phyloP scores from a whole-genome alignment of 139 green algal genomes.

The Pleodorina starrii region DNA sequence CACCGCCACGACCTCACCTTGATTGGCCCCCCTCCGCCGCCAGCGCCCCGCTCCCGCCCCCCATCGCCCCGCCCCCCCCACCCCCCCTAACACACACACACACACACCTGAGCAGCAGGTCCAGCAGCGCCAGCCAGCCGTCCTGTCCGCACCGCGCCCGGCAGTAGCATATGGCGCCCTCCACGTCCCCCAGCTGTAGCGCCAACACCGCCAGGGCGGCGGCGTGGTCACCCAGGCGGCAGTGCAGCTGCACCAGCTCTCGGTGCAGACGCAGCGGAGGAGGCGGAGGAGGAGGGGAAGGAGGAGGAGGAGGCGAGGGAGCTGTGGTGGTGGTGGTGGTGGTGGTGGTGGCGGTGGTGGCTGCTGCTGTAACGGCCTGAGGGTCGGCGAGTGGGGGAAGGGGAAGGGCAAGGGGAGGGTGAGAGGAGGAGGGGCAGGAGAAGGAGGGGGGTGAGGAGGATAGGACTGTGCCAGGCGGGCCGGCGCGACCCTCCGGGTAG shows the following conservation, averaged over 20 bases:
- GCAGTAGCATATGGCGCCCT: conserved; percentile 79
- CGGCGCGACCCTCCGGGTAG: too few relatives aligned
- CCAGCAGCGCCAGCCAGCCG: conserved; percentile 70
- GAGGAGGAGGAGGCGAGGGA: neutral
- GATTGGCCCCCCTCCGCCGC: neutral
- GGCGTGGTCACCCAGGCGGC: conserved; percentile 70
- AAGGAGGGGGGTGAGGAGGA: too few relatives aligned
- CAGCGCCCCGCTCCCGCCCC: neutral
- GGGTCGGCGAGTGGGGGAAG: too few relatives aligned
- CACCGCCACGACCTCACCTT: neutral
- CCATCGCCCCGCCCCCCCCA: neutral
- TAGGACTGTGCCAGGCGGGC: too few relatives aligned
- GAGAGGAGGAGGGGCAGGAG: too few relatives aligned
- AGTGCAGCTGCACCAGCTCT: conserved; percentile 78
- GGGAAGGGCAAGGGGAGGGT: too few relatives aligned
- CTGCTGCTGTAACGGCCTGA: too few relatives aligned
- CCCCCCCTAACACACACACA: neutral
- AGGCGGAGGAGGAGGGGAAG: too few relatives aligned
- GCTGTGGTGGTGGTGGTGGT: neutral
- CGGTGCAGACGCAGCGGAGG: conserved; percentile 13
- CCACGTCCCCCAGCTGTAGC: conserved; percentile 72
- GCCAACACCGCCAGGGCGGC: conserved; percentile 77
- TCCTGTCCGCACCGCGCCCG: conserved; percentile 42
- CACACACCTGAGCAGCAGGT: conserved; percentile 75
- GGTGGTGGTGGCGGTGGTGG: neutral